These are phyloP conservation scores for Nakaseomyces kungkrabaensis DNA, from an alignment of 1,139 yeast species.

Conservation along the genomic window DNA sequence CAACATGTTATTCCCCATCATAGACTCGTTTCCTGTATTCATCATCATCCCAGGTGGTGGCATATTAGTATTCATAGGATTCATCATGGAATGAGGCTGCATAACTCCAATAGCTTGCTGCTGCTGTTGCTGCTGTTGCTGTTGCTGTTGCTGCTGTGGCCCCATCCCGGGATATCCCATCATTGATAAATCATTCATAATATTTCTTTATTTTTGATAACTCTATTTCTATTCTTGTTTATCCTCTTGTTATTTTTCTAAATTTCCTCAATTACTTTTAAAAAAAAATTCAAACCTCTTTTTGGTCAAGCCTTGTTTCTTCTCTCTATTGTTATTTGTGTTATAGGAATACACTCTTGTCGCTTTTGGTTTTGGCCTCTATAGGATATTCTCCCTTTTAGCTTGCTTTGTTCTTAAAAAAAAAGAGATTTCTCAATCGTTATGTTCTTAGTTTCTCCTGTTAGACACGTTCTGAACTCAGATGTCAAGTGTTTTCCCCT, in stretches of 20 bases:
- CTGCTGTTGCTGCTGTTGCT: slow-evolving; percentile 10
- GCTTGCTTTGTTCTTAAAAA: too few relatives aligned
- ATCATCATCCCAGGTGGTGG: slow-evolving; percentile 15
- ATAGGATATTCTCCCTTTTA: too few relatives aligned
- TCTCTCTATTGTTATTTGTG: too few relatives aligned
- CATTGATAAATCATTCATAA: slow-evolving; percentile 11
- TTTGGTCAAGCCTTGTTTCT: not conserved
- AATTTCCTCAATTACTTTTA: not conserved
- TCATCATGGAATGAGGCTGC: slow-evolving; percentile 3
- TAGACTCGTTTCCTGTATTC: slow-evolving; percentile 2
- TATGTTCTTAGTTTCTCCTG: too few relatives aligned
- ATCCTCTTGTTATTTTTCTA: not conserved
- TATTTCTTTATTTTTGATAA: not conserved
- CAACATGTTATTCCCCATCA: not conserved
- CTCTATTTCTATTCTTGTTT: not conserved
- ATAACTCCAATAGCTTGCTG: slow-evolving; percentile 4
- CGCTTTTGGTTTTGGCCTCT: too few relatives aligned
- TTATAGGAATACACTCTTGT: too few relatives aligned
- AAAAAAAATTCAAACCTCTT: not conserved
- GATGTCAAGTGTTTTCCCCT: too few relatives aligned
- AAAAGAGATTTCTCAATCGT: too few relatives aligned
- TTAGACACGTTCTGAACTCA: too few relatives aligned
- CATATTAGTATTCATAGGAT: slow-evolving; percentile 1
- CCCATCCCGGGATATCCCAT: slow-evolving; percentile 9
- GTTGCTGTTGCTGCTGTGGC: slow-evolving; percentile 8